phyloP scores from a whole-genome alignment of 345 rosid species.

The Hypericum androsaemum region DNA sequence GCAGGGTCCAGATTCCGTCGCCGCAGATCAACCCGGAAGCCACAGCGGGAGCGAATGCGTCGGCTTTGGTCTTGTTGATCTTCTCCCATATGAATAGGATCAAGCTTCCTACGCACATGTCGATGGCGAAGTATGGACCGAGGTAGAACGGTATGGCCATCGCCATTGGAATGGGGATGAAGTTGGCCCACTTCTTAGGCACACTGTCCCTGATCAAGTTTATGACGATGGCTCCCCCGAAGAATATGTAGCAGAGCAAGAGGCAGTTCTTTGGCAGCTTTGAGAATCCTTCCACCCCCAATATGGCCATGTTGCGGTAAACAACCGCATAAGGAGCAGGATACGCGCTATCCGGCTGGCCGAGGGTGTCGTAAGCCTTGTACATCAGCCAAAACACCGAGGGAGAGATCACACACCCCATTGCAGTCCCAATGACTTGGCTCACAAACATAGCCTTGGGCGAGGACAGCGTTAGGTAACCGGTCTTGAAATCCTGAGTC shows the following conservation, averaged over 20 bases:
- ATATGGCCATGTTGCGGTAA: constrained; percentile 47
- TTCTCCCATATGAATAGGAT: constrained; percentile 60
- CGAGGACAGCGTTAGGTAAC: constrained; percentile 73
- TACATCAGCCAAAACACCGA: constrained; percentile 78
- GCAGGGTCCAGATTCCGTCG: constrained; percentile 72
- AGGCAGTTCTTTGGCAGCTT: constrained; percentile 70
- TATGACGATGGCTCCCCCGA: constrained; percentile 43
- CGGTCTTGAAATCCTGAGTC: constrained; percentile 80
- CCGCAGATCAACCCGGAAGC: constrained; percentile 86
- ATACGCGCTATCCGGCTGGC: constrained; percentile 34
- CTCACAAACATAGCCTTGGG: constrained; percentile 68
- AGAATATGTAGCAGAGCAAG: constrained; percentile 46
- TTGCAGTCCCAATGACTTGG: constrained; percentile 74
- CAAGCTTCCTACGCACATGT: constrained; percentile 77
- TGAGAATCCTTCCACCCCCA: constrained; percentile 66
- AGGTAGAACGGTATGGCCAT: constrained; percentile 87
- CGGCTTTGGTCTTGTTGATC: constrained; percentile 51
- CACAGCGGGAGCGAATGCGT: constrained; percentile 61
- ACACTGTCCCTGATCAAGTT: constrained; percentile 40
- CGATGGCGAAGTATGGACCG: constrained; percentile 72
- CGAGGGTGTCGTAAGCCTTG: constrained; percentile 58
- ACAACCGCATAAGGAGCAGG: constrained; percentile 58
- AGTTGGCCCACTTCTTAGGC: constrained; percentile 30
- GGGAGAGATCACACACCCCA: constrained; percentile 72
- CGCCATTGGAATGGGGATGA: constrained; percentile 71